A percentile compares a stretch with the other conserved stretches of the same genome.
phyloP scores from a whole-genome alignment of 2,329 filamentous ascomycete species.

The Claviceps pazoutovae region DNA sequence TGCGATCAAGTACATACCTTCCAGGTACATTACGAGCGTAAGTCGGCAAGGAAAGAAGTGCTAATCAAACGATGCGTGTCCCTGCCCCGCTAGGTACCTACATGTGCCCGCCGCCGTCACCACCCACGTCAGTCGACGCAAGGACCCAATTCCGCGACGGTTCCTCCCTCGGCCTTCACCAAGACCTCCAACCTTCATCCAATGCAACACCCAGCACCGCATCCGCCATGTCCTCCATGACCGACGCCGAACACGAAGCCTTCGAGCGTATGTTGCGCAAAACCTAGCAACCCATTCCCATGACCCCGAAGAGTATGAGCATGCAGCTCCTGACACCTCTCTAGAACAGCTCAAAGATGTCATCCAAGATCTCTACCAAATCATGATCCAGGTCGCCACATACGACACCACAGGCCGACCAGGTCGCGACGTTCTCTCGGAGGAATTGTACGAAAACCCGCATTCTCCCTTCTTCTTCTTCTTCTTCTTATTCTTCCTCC shows the following conservation, averaged over 20 bases:
- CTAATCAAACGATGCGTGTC: no score
- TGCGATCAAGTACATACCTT: no score
- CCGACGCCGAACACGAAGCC: conserved; percentile 22
- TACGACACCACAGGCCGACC: conserved; percentile 42
- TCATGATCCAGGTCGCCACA: conserved; percentile 47
- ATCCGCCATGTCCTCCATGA: conserved; percentile 23
- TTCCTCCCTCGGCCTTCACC: background rate
- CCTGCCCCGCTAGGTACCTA: no score
- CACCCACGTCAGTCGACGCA: no score
- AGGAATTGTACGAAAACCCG: conserved; percentile 29
- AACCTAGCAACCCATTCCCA: background rate
- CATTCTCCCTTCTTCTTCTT: background rate
- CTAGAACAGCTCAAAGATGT: conserved; percentile 46
- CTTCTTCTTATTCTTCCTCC: background rate
- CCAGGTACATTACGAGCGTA: no score
- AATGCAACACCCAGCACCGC: background rate
- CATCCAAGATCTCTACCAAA: conserved; percentile 49
- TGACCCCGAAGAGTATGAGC: background rate
- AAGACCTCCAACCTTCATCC: background rate
- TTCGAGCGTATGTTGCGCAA: conserved; percentile 23
- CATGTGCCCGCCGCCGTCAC: no score
- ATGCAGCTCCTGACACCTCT: background rate
- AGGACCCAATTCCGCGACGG: no score
- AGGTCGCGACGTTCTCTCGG: conserved; percentile 41
- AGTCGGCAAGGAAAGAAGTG: no score